These are phyloP conservation scores for Buxus sempervirens DNA, from an alignment of 164 flowering plant genomes.

Conservation along the genomic window DNA sequence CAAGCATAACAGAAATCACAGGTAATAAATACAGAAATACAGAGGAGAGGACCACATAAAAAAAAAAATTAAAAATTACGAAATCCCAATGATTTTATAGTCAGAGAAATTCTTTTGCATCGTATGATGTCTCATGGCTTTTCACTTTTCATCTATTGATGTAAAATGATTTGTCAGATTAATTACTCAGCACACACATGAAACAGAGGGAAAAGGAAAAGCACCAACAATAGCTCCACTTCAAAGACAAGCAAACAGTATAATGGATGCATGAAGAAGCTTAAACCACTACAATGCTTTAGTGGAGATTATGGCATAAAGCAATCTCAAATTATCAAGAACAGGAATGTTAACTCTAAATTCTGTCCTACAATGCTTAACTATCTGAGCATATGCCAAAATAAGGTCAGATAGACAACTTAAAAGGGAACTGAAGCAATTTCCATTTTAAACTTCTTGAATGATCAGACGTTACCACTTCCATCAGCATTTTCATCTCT, in stretches of 20 bases:
- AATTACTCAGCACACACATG: no score
- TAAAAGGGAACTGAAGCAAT: background rate
- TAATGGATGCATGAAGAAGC: background rate
- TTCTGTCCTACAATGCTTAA: background rate
- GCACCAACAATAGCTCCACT: background rate
- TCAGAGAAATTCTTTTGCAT: background rate
- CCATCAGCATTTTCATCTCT: conserved; percentile 93
- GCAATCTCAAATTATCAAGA: no score
- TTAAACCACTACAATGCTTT: background rate
- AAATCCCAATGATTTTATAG: background rate
- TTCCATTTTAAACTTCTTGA: background rate
- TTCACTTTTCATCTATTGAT: no score
- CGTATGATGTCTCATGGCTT: background rate
- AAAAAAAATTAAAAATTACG: no score
- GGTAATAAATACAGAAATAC: background rate
- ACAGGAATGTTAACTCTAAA: background rate
- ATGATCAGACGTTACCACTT: conserved; percentile 58
- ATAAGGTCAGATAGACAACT: background rate
- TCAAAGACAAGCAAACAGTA: background rate
- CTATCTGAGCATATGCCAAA: conserved; percentile 3
- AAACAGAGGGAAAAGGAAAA: background rate
- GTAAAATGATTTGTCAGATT: no score
- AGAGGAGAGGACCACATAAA: background rate
- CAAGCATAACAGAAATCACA: background rate
- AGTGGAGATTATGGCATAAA: background rate